These are phyloP conservation scores for Litsea cubeba DNA, from an alignment of 164 flowering plant species.

Conservation along the genomic window DNA sequence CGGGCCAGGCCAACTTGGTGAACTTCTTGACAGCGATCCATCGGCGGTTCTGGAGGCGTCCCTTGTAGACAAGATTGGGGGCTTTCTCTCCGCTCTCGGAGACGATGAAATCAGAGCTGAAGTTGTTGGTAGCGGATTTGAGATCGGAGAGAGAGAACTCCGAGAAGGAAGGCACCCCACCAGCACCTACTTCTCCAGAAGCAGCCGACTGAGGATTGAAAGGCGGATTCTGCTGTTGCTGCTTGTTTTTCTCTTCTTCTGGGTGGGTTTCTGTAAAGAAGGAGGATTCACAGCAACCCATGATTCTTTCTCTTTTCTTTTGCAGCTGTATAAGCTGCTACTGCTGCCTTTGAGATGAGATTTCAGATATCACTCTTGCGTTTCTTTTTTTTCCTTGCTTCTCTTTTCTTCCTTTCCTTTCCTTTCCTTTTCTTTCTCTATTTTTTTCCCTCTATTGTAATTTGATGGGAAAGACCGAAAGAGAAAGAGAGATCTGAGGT, in stretches of 20 bases:
- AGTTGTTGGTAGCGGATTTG: constrained; percentile 72
- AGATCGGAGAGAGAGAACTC: constrained; percentile 71
- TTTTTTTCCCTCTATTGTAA: too few relatives aligned
- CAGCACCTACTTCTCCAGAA: constrained; percentile 9
- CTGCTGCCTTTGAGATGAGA: too few relatives aligned
- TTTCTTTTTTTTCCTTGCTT: too few relatives aligned
- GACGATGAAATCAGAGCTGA: constrained; percentile 74
- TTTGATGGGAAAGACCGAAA: too few relatives aligned
- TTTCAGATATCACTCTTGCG: too few relatives aligned
- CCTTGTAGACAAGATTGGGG: constrained; percentile 79
- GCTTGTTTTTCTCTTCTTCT: constrained; percentile 13
- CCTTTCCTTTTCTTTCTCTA: too few relatives aligned
- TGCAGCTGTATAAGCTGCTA: too few relatives aligned
- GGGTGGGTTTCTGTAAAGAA: constrained; percentile 15
- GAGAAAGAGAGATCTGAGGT: too few relatives aligned
- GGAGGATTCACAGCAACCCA: constrained; percentile 27
- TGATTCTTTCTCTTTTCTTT: background rate
- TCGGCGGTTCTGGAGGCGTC: constrained; percentile 58
- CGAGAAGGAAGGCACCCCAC: constrained; percentile 40
- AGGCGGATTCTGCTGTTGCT: constrained; percentile 5
- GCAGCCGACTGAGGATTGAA: constrained; percentile 3
- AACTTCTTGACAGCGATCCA: constrained; percentile 92
- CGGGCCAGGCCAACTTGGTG: constrained; percentile 83
- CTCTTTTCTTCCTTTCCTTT: too few relatives aligned
- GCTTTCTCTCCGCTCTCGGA: constrained; percentile 90